Evolutionary conservation across 257 asterid species (phyloP).

Genomic region (Nicotiana noctiflora): DNA sequence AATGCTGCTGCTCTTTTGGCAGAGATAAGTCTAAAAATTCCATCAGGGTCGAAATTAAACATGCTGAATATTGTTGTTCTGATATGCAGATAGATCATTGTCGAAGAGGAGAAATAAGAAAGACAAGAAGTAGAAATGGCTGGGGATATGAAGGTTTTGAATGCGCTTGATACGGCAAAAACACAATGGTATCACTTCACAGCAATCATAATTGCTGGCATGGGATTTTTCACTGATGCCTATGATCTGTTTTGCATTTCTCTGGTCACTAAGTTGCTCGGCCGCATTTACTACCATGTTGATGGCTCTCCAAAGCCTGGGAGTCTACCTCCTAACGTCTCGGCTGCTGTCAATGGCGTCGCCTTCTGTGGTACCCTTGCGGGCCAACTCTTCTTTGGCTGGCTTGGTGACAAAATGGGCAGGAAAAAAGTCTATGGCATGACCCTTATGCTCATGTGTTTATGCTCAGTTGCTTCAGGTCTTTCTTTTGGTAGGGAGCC

Average conservation of each 20-base stretch:
- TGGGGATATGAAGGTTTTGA: conserved; percentile 37
- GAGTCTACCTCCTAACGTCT: conserved; percentile 44
- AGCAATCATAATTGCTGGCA: conserved; percentile 55
- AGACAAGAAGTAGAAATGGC: conserved; percentile 6
- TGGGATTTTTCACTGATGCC: conserved; percentile 69
- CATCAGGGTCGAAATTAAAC: neutral
- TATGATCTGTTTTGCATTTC: conserved; percentile 63
- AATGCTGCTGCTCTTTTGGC: neutral
- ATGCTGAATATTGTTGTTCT: neutral
- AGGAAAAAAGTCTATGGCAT: conserved; percentile 49
- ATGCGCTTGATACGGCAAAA: conserved; percentile 51
- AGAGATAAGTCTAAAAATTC: neutral
- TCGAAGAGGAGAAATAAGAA: neutral
- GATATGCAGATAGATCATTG: neutral
- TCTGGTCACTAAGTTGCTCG: conserved; percentile 57
- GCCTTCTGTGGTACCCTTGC: conserved; percentile 52
- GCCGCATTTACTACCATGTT: conserved; percentile 50
- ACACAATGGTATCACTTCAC: conserved; percentile 66
- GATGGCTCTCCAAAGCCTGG: conserved; percentile 51
- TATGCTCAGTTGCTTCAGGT: conserved; percentile 46
- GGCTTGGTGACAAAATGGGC: conserved; percentile 57
- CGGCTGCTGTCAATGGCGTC: conserved; percentile 56
- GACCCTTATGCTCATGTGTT: conserved; percentile 46
- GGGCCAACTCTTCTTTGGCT: conserved; percentile 63
- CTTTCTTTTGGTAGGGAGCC: conserved; percentile 41